Base-by-base conservation (phyloP, 139 green algal species). In the Auxenochlorella pyrenoidosa region DNA sequence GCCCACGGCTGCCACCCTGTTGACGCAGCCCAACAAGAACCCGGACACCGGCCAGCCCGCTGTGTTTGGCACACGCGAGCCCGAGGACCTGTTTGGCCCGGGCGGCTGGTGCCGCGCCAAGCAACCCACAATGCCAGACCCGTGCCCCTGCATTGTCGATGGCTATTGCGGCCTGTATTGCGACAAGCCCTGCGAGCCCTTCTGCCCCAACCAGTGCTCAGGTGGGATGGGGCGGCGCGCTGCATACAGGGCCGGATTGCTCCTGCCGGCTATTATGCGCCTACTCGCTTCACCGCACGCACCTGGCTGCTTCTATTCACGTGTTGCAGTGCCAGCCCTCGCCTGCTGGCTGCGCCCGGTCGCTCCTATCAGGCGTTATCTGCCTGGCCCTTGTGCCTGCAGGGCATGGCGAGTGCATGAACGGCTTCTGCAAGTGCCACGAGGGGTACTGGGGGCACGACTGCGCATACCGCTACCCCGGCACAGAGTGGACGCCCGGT, bases 391-490 rank as follows among this genome's bases (percentile, higher is more conserved):
- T 1, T 26, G 10, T 51, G 16, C 73, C 21, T 47, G 78, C 78
- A 83, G 78, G 78, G 10, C 78, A 83, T 63, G 78, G 78, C 12
- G 78, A 83, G 51, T 83, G 78, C 78, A 34, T 54, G 15, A 26
- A 5, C 41, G 78, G 78, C n/a, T 83, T 70, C 51, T 83, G 78
- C 78, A 83, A 83, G 51, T 83, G 78, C 51, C n/a, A 54, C 51
- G 19, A 24, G 34, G 78, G 78, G 15, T 72, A 58, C 51, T 83
- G 36, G 47, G 78, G 78, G 30, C 47, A 59, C 22, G 78, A 83
- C 51, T 83, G 78, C 78, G 78, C 78, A 3, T 60, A 83, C 34
- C 78, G 78, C n/a, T 72, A 34, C 19, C 32, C 34, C 18, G 78
- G 78, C 51, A 83, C 34, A 6, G 16, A 36, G 3, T 83, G 78